Conservation (phyloP, 495 filamentous ascomycete genomes). For the Umbilicaria muhlenbergii region DNA sequence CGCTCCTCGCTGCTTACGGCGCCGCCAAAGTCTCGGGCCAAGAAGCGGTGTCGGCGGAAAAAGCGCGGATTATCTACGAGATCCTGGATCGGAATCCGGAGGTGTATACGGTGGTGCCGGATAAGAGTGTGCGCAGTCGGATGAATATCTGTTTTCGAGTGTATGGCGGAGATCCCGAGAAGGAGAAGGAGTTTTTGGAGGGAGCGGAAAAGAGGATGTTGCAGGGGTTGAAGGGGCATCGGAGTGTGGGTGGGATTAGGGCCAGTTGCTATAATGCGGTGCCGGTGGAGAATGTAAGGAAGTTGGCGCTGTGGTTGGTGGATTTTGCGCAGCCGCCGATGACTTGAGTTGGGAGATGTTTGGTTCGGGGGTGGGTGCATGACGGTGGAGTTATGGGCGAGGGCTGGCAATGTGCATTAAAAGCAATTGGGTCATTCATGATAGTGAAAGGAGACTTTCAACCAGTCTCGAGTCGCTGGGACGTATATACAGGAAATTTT, state of each 20-base stretch:
- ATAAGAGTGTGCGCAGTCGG: conserved; percentile 54
- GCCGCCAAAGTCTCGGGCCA: conserved; percentile 54
- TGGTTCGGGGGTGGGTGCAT: too few relatives aligned
- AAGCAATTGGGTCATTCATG: too few relatives aligned
- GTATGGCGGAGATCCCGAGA: conserved; percentile 40
- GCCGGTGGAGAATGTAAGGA: conserved; percentile 37
- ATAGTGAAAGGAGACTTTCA: too few relatives aligned
- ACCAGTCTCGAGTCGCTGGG: too few relatives aligned
- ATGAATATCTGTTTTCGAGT: conserved; percentile 93
- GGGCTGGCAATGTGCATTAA: too few relatives aligned
- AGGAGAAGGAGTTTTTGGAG: conserved; percentile 64
- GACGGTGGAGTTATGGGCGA: too few relatives aligned
- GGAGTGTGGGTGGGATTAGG: conserved; percentile 53
- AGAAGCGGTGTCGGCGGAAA: conserved; percentile 49
- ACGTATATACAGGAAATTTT: too few relatives aligned
- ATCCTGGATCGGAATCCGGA: conserved; percentile 55
- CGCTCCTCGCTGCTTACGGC: conserved; percentile 40
- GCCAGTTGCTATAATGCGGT: conserved; percentile 44
- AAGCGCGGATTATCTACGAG: conserved; percentile 59
- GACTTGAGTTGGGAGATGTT: too few relatives aligned
- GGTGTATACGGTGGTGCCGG: conserved; percentile 57
- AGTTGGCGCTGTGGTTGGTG: conserved; percentile 40
- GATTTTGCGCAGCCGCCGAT: conserved; percentile 31
- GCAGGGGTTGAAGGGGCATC: conserved; percentile 64
- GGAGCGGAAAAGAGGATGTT: conserved; percentile 48